Percentiles rank a stretch among this genome's conserved stretches.
Conservation (phyloP, 805 yeast species). For the Suhomyces emberorum region DNA sequence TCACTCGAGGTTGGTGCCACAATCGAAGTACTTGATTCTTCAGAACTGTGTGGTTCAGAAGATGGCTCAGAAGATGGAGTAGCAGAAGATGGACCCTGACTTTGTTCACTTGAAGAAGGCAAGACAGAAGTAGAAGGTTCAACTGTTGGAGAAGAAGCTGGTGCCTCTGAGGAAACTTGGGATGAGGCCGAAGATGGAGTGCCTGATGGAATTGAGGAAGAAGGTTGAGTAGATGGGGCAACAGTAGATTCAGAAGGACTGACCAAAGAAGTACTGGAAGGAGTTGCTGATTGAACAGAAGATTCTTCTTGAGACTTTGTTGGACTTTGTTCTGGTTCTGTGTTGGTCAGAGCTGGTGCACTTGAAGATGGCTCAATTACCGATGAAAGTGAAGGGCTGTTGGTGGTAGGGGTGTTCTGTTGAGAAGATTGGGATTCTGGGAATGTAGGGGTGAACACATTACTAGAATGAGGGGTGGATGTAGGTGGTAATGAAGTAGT, state of each 20-base stretch:
- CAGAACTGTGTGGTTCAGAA: no score
- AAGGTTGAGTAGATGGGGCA: slow-evolving; percentile 2
- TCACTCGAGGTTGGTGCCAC: background rate
- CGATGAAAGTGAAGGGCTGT: no score
- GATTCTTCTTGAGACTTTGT: no score
- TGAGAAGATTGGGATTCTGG: no score
- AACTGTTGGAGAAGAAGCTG: slow-evolving; percentile 1
- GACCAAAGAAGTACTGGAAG: background rate
- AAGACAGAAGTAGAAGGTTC: slow-evolving; percentile 1
- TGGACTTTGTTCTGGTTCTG: slow-evolving; percentile 1
- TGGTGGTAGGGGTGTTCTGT: no score
- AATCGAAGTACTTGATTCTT: no score
- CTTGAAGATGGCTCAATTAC: background rate
- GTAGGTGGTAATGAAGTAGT: no score
- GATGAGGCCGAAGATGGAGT: slow-evolving; percentile 2
- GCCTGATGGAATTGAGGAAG: slow-evolving; percentile 5
- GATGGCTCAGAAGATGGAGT: slow-evolving; percentile 1
- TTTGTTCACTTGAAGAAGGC: background rate
- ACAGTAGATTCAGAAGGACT: slow-evolving; percentile 5
- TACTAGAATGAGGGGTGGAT: no score
- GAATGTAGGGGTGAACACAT: no score
- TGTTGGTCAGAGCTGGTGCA: slow-evolving; percentile 1
- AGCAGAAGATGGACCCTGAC: background rate
- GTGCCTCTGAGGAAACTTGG: background rate
- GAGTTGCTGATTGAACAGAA: no score